These are phyloP conservation scores for thale cress (Arabidopsis thaliana) DNA, from an alignment of 345 rosid species.

Conservation along the genomic window DNA sequence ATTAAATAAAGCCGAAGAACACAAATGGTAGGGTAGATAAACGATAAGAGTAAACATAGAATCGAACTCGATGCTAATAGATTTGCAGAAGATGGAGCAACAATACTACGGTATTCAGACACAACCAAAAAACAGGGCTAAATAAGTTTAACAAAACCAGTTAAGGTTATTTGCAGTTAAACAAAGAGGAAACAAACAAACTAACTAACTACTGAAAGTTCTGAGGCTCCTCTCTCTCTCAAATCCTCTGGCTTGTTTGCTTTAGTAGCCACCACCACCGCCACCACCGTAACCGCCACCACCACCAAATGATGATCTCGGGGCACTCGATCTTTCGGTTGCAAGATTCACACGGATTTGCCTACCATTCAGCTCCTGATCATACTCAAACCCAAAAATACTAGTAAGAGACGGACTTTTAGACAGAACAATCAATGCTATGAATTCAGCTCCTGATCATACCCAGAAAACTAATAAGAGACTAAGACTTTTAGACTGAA, in stretches of 20 bases:
- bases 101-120: background rate
- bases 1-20: background rate
- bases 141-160: constrained; percentile 18
- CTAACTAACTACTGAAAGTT: background rate
- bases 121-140: constrained; percentile 2
- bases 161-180: constrained; percentile 17
- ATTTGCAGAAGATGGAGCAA: background rate
- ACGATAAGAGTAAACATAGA: background rate
- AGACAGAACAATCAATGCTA: background rate
- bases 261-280: constrained; percentile 33
- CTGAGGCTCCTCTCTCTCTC: background rate
- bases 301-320: constrained; percentile 42
- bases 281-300: constrained; percentile 31
- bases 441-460: constrained; percentile 51
- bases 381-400: constrained; percentile 18
- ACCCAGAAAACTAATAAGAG: background rate
- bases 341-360: constrained; percentile 67
- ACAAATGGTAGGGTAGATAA: background rate
- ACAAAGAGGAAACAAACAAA: background rate
- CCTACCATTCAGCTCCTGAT: constrained; percentile 58
- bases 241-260: constrained; percentile 25
- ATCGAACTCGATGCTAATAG: constrained; percentile 1
- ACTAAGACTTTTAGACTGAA: no score
- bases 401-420: background rate
- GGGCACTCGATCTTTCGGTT: constrained; percentile 48